Conservation (phyloP, 768 basidiomycete species). For the Leccinellum rugosiceps region DNA sequence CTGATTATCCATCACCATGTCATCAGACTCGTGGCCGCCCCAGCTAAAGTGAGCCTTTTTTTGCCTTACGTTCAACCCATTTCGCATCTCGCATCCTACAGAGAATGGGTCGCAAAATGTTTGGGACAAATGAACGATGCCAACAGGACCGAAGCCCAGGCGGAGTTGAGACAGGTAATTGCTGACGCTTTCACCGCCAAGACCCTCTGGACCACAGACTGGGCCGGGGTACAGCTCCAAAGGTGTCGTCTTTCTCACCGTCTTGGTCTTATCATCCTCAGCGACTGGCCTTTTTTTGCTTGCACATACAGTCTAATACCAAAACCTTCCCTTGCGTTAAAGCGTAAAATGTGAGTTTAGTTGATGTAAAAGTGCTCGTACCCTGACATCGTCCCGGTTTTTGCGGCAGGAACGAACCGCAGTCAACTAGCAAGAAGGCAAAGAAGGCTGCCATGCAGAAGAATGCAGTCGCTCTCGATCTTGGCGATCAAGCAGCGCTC, state of each 20-base stretch:
- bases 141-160: constrained; percentile 84
- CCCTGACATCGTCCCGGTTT: constrained; percentile 7
- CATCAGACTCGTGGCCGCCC: constrained; percentile 77
- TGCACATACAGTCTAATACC: constrained; percentile 49
- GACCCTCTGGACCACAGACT: constrained; percentile 91
- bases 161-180: constrained; percentile 96
- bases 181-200: constrained; percentile 85
- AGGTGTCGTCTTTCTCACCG: constrained; percentile 46
- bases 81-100: constrained; percentile 34
- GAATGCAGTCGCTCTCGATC: constrained; percentile 42
- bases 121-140: constrained; percentile 86
- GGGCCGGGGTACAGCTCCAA: constrained; percentile 83
- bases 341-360: constrained; percentile 64
- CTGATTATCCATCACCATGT: constrained; percentile 43
- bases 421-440: constrained; percentile 52
- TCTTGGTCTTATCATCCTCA: constrained; percentile 10
- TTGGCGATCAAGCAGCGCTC: constrained; percentile 66
- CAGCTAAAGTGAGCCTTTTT: constrained; percentile 61
- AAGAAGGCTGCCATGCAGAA: constrained; percentile 54
- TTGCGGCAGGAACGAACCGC: constrained; percentile 37
- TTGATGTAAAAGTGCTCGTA: neutral
- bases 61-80: neutral
- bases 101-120: constrained; percentile 94
- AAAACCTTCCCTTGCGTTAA: constrained; percentile 54
- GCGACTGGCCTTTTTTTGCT: constrained; percentile 11